Percentiles rank a stretch among this genome's conserved stretches.
phyloP scores from a whole-genome alignment of 1,284 basidiomycete species.

The Cutaneotrichosporon spelunceum region DNA sequence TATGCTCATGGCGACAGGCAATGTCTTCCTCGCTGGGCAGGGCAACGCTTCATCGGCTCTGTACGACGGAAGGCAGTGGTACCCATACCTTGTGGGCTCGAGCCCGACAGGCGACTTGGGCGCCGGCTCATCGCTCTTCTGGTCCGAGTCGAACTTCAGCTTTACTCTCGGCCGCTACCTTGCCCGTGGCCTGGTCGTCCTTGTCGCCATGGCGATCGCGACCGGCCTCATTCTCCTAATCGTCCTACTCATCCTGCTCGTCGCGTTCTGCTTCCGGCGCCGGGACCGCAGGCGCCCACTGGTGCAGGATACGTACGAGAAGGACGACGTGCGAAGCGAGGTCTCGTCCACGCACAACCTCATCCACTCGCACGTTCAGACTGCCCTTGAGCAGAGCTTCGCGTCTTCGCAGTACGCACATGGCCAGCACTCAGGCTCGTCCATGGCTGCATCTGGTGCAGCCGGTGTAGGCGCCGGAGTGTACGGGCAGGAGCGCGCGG shows the following conservation, averaged over 20 bases:
- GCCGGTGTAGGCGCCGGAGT: constrained; percentile 44
- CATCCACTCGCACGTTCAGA: constrained; percentile 80
- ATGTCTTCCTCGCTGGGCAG: constrained; percentile 63
- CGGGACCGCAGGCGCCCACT: constrained; percentile 53
- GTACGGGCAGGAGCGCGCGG: constrained; percentile 5
- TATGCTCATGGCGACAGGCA: constrained; percentile 84
- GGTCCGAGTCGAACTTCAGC: constrained; percentile 70
- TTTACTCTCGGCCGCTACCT: constrained; percentile 72
- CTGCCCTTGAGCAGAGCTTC: constrained; percentile 59
- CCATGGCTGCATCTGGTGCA: constrained; percentile 20
- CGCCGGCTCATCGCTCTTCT: constrained; percentile 73
- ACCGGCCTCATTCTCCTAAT: constrained; percentile 92
- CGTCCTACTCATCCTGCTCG: constrained; percentile 82
- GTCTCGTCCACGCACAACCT: constrained; percentile 62
- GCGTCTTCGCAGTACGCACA: background rate
- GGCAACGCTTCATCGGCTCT: constrained; percentile 80
- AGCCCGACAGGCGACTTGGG: constrained; percentile 68
- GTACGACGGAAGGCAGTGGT: constrained; percentile 78
- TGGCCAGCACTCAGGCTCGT: background rate
- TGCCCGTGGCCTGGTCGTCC: constrained; percentile 86
- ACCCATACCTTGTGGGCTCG: constrained; percentile 76
- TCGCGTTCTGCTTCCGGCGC: constrained; percentile 58
- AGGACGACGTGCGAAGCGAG: constrained; percentile 62
- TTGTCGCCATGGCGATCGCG: constrained; percentile 94
- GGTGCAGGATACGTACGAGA: constrained; percentile 55